These are phyloP conservation scores for Emydomyces testavorans DNA, from an alignment of 2,329 filamentous ascomycete genomes.

Conservation along the genomic window DNA sequence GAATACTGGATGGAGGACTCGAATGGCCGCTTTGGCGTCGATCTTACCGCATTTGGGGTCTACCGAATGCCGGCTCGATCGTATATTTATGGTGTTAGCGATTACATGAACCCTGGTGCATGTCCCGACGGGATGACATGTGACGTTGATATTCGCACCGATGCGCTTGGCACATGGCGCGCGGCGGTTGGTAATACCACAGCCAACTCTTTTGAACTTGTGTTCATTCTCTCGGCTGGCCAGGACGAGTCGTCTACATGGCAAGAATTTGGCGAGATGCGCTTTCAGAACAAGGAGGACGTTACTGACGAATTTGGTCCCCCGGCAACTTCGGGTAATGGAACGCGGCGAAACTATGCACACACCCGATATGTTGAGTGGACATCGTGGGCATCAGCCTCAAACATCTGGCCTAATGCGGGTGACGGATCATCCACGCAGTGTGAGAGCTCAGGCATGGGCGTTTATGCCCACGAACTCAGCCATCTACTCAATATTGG, in stretches of 20 bases:
- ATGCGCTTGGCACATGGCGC: constrained; percentile 16
- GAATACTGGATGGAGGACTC: constrained; percentile 18
- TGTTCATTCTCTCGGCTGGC: constrained; percentile 17
- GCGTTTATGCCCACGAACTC: constrained; percentile 16
- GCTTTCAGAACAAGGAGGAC: constrained; percentile 13
- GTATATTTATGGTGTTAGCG: constrained; percentile 15
- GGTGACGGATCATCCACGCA: constrained; percentile 15
- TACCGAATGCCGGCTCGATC: constrained; percentile 15
- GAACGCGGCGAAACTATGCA: constrained; percentile 10
- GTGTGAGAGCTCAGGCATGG: constrained; percentile 17
- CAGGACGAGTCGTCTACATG: constrained; percentile 17
- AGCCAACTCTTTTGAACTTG: constrained; percentile 15
- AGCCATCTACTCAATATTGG: constrained; percentile 17
- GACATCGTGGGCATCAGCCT: constrained; percentile 17
- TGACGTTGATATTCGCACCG: constrained; percentile 13
- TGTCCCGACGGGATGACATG: constrained; percentile 14
- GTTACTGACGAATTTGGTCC: constrained; percentile 14
- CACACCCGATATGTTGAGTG: constrained; percentile 16
- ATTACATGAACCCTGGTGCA: constrained; percentile 13
- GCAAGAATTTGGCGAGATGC: constrained; percentile 18
- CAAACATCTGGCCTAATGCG: constrained; percentile 18
- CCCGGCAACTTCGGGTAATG: constrained; percentile 6
- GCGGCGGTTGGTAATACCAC: constrained; percentile 15
- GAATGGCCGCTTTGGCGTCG: constrained; percentile 16
- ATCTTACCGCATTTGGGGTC: constrained; percentile 16